phyloP scores from a whole-genome alignment of 805 yeast species.

The Lachancea dasiensis region DNA sequence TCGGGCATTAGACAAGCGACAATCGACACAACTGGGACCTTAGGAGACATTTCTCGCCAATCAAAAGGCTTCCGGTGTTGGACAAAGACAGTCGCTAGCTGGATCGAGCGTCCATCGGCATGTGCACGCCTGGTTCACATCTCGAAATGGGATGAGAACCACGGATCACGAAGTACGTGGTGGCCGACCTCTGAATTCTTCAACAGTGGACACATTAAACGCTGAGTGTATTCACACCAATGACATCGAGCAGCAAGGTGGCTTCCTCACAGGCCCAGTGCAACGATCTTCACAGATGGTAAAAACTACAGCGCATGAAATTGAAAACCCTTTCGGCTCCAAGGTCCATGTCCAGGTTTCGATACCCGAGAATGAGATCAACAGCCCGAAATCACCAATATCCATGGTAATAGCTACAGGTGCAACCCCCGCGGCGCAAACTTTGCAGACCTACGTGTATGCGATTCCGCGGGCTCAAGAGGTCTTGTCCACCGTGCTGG shows the following conservation, averaged over 20 bases:
- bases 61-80: too few relatives aligned
- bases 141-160: too few relatives aligned
- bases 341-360: conserved; percentile 15
- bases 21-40: conserved; percentile 48
- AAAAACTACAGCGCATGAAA: conserved; percentile 4
- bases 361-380: conserved; percentile 12
- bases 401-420: conserved; percentile 5
- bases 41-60: background rate
- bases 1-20: conserved; percentile 83
- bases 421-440: background rate
- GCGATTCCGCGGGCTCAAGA: conserved; percentile 5
- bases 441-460: conserved; percentile 5
- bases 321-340: conserved; percentile 7
- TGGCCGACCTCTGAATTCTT: too few relatives aligned
- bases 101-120: too few relatives aligned
- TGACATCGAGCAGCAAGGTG: too few relatives aligned
- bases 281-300: conserved; percentile 2
- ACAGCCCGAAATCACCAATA: conserved; percentile 4
- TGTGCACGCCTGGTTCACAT: too few relatives aligned
- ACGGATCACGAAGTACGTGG: too few relatives aligned
- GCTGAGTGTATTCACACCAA: too few relatives aligned
- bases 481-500: conserved; percentile 23
- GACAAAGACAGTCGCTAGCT: too few relatives aligned
- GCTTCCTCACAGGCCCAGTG: too few relatives aligned
- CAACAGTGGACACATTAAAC: too few relatives aligned